Conservation (phyloP, 2,329 filamentous ascomycete species). For the Monosporascus sp. region DNA sequence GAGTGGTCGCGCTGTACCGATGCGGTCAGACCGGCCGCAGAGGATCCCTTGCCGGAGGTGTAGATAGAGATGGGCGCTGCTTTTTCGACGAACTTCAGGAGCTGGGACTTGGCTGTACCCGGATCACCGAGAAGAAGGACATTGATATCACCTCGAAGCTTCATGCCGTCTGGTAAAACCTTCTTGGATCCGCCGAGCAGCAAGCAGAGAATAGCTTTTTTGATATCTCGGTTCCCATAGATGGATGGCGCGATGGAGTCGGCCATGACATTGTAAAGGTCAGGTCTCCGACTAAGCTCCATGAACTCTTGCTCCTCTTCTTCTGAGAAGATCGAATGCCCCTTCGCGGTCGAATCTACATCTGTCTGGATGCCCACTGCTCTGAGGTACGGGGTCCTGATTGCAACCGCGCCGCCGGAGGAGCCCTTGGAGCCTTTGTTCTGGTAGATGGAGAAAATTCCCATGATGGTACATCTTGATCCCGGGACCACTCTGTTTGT, state of each 20-base stretch:
- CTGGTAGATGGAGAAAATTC: conserved; percentile 97
- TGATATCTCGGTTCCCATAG: conserved; percentile 93
- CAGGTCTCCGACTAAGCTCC: conserved; percentile 83
- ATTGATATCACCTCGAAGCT: conserved; percentile 94
- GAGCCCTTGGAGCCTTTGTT: conserved; percentile 80
- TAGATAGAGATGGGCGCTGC: conserved; percentile 96
- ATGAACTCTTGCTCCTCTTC: conserved; percentile 96
- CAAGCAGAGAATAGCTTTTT: conserved; percentile 92
- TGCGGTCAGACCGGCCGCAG: conserved; percentile 92
- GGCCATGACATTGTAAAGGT: conserved; percentile 87
- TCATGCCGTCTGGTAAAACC: conserved; percentile 96
- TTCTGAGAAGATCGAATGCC: conserved; percentile 78
- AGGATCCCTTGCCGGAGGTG: conserved; percentile 96
- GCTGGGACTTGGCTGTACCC: conserved; percentile 94
- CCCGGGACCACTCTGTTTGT: conserved; percentile 95
- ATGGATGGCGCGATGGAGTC: conserved; percentile 95
- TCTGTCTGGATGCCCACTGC: conserved; percentile 91
- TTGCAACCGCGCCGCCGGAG: conserved; percentile 78
- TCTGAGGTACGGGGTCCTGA: conserved; percentile 89
- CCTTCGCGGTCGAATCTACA: conserved; percentile 83
- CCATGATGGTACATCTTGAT: conserved; percentile 90
- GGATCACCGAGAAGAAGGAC: conserved; percentile 94
- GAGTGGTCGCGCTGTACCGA: conserved; percentile 91
- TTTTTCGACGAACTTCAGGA: conserved; percentile 96
- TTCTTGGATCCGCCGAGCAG: conserved; percentile 96